Base-by-base conservation (phyloP, 202 grass and related monocot genomes). In the Digitaria exilis region DNA sequence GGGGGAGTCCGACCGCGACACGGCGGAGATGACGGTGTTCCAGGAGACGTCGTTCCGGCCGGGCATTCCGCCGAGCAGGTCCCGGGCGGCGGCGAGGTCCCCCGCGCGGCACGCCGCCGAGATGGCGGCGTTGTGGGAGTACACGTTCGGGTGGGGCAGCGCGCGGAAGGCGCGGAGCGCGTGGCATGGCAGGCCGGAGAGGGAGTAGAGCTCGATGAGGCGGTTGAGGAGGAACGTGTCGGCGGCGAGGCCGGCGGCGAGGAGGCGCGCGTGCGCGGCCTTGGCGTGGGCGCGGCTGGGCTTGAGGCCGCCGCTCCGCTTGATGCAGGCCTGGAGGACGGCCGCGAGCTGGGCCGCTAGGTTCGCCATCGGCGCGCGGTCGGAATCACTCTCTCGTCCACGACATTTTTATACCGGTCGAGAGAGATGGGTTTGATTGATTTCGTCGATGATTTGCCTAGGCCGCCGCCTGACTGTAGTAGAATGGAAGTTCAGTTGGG, bases 221-320 rank as follows among this genome's bases (percentile, higher is more conserved):
- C 92, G 91, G 84, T 97, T 97, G 76, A 85, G 79, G 73, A 97
- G 88, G 92, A 94, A 97, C 63, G 86, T 92, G 57, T 97, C 89
- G 31, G 39, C 74, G 73, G 79, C 84, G 87, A 94, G 91, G 54
- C 84, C 91, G 75, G 34, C 86, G 79, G 76, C 80, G 74, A 97
- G 32, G 57, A 90, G 78, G 71, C 84, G 86, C 62, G 94, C 90
- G 85, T 97, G 94, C 75, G 85, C 60, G 48, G 88, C 86, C 86
- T 89, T 87, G 43, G 85, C 89, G 52, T 65, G 63, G 6, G 55
- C 31, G 37, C 71, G 71, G 63, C 76, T 84, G 63, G 89, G 80
- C 55, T 60, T 80, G 55, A 56, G 84, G 35, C 77, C 77, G 32
- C 31, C n/a, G 77, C 77, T 90, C 50, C 82, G 63, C 77, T 89